phyloP scores from a whole-genome alignment of 257 asterid genomes.

The Capsicum chinense region DNA sequence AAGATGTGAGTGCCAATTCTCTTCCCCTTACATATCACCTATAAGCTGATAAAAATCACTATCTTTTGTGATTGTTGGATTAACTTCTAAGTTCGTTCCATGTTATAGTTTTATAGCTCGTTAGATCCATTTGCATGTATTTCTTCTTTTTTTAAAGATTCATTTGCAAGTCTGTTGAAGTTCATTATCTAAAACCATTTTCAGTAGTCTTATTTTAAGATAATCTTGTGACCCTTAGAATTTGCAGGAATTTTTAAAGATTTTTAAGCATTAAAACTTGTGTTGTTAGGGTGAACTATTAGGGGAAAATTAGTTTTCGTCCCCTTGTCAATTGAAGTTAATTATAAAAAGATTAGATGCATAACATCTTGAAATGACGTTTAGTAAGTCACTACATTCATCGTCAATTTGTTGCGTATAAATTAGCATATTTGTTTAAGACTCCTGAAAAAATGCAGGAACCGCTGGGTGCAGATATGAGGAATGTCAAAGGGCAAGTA shows the following conservation, averaged over 20 bases:
- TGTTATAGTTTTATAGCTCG: neutral
- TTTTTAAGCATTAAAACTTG: neutral
- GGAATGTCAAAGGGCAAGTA: slow-evolving; percentile 63
- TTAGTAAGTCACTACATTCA: neutral
- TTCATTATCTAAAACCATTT: neutral
- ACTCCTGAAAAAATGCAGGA: slow-evolving; percentile 52
- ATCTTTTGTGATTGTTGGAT: slow-evolving; percentile 5
- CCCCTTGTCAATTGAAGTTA: neutral
- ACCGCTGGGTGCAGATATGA: slow-evolving; percentile 56
- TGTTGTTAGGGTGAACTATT: neutral
- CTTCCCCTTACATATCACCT: slow-evolving; percentile 16
- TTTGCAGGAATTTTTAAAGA: neutral
- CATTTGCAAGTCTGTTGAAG: neutral
- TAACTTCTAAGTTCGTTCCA: neutral
- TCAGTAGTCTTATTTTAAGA: neutral
- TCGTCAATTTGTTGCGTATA: neutral
- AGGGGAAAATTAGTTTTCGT: neutral
- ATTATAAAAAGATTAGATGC: neutral
- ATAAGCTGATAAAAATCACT: slow-evolving; percentile 5
- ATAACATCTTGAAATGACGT: slow-evolving; percentile 13
- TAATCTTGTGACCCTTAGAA: neutral
- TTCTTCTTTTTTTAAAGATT: neutral
- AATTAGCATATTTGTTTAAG: neutral
- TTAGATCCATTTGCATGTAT: neutral
- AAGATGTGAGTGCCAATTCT: neutral